Percentiles rank a stretch among this genome's conserved stretches.
phyloP scores from a whole-genome alignment of 2,329 filamentous ascomycete genomes.

The Tolypocladium tundrense region DNA sequence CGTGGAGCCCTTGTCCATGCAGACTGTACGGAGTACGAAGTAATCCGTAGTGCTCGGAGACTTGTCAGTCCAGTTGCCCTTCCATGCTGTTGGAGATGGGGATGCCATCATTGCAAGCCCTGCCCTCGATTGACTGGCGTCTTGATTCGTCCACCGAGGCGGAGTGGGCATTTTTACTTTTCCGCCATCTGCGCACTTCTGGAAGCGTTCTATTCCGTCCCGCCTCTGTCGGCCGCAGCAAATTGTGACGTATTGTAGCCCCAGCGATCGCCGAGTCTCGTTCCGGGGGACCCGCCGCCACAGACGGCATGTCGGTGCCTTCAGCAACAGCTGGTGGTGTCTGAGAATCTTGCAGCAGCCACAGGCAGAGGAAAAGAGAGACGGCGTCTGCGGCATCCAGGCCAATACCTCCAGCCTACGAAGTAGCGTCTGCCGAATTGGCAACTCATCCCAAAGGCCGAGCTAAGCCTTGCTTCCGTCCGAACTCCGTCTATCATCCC shows the following conservation, averaged over 20 bases:
- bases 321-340: neutral
- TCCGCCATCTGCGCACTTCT: neutral
- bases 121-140: neutral
- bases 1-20: too few species aligned
- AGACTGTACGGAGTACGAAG: too few species aligned
- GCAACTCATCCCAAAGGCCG: neutral
- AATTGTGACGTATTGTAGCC: neutral
- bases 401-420: neutral
- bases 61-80: neutral
- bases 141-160: neutral
- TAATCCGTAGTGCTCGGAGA: neutral
- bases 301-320: neutral
- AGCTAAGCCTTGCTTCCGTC: neutral
- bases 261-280: neutral
- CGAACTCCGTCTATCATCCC: neutral
- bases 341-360: neutral
- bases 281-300: constrained; percentile 1
- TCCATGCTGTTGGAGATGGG: neutral
- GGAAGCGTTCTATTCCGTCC: neutral
- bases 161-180: too few species aligned
- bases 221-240: neutral
- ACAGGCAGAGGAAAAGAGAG: neutral
- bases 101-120: neutral
- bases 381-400: neutral
- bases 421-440: neutral